Conservation (phyloP, 2,329 filamentous ascomycete genomes). For the Phoma herbarum region DNA sequence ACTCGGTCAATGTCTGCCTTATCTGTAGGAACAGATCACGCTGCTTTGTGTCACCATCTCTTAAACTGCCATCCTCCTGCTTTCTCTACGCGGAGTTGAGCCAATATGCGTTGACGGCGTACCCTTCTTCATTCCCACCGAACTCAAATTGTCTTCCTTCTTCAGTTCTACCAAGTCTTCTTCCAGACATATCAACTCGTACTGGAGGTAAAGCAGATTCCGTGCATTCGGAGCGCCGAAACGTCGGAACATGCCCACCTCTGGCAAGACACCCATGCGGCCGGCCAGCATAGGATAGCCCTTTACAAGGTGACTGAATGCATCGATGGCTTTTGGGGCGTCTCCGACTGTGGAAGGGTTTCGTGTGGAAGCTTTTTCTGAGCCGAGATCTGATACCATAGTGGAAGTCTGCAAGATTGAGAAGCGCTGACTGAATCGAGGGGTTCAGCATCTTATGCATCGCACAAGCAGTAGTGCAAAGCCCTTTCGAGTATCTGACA, state of each 20-base stretch:
- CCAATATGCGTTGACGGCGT: too few relatives aligned
- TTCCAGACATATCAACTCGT: too few relatives aligned
- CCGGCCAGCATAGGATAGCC: constrained; percentile 27
- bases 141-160: too few relatives aligned
- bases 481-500: neutral
- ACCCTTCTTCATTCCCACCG: too few relatives aligned
- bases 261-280: constrained; percentile 20
- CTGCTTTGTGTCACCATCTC: too few relatives aligned
- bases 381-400: neutral
- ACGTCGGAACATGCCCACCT: constrained; percentile 2
- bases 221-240: too few relatives aligned
- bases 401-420: neutral
- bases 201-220: too few relatives aligned
- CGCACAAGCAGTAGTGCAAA: neutral
- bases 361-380: neutral
- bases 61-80: too few relatives aligned
- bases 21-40: too few relatives aligned
- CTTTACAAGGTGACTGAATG: neutral
- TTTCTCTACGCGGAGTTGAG: too few relatives aligned
- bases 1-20: too few relatives aligned
- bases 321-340: neutral
- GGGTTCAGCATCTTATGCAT: neutral
- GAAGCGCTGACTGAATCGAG: neutral
- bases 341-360: neutral
- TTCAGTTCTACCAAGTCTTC: too few relatives aligned